Conservation (phyloP, 495 filamentous ascomycete species). For the Penicillium paxilli region DNA sequence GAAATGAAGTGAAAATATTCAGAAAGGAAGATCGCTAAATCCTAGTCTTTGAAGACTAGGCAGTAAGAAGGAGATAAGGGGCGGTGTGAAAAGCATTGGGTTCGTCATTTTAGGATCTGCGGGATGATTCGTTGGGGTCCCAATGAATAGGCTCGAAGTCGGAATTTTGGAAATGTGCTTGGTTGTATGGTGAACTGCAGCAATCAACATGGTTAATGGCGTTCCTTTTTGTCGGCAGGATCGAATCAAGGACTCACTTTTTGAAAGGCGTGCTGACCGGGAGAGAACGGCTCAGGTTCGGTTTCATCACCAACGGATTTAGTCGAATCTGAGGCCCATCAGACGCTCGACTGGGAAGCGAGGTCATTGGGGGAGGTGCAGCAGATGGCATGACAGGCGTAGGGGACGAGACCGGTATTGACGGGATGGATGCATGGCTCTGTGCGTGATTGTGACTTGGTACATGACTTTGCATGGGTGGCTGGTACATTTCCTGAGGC, state of each 20-base stretch:
- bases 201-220: conserved; percentile 41
- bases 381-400: conserved; percentile 29
- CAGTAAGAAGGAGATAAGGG: background rate
- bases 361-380: conserved; percentile 39
- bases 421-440: conserved; percentile 26
- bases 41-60: background rate
- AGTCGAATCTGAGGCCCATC: conserved; percentile 45
- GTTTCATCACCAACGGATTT: conserved; percentile 52
- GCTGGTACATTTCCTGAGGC: conserved; percentile 40
- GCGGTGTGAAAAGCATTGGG: background rate
- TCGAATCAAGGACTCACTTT: too few species aligned
- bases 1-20: background rate
- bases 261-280: conserved; percentile 47
- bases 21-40: background rate
- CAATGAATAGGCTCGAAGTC: conserved; percentile 74
- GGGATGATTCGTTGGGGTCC: conserved; percentile 40
- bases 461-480: conserved; percentile 33
- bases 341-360: conserved; percentile 36
- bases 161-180: conserved; percentile 78
- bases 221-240: too few species aligned
- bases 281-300: conserved; percentile 44
- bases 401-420: conserved; percentile 35
- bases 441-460: conserved; percentile 6
- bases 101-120: conserved; percentile 19
- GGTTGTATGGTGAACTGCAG: conserved; percentile 69